Percentiles rank a stretch among this genome's conserved stretches.
Conservation (phyloP, 176 grass and related monocot species). For the Aegilops speltoides region DNA sequence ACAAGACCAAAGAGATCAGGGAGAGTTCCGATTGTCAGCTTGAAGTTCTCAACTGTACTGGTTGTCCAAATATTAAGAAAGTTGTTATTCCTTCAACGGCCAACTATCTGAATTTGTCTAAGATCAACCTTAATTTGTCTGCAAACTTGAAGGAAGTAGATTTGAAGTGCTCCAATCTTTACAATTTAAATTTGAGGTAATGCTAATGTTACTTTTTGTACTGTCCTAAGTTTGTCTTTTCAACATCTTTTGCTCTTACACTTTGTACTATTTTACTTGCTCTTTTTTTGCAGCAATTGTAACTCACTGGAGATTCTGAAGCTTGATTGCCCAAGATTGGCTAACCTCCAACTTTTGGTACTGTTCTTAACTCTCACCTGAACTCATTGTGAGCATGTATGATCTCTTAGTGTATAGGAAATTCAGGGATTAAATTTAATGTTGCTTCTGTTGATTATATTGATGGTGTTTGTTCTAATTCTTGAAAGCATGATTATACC, state of each 20-base stretch:
- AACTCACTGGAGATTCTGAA: slow-evolving; percentile 84
- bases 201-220: slow-evolving; percentile 20
- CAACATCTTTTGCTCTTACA: background rate
- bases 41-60: slow-evolving; percentile 91
- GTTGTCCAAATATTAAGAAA: slow-evolving; percentile 94
- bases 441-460: background rate
- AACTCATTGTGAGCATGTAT: background rate
- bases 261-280: background rate
- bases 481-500: background rate
- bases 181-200: slow-evolving; percentile 82
- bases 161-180: slow-evolving; percentile 74
- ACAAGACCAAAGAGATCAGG: slow-evolving; percentile 25
- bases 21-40: slow-evolving; percentile 51
- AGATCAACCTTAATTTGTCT: slow-evolving; percentile 96
- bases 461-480: background rate
- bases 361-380: background rate
- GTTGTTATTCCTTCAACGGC: slow-evolving; percentile 67
- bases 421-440: background rate
- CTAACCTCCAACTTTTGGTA: slow-evolving; percentile 89
- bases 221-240: background rate
- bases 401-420: background rate
- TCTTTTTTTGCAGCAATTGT: slow-evolving; percentile 62
- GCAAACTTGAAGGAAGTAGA: slow-evolving; percentile 93
- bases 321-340: slow-evolving; percentile 89
- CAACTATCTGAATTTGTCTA: slow-evolving; percentile 68